Evolutionary conservation across 768 basidiomycete genomes (phyloP), one percentile per base, ranked within the genome.

Genomic region (Candolleomyces aberdarensis): DNA sequence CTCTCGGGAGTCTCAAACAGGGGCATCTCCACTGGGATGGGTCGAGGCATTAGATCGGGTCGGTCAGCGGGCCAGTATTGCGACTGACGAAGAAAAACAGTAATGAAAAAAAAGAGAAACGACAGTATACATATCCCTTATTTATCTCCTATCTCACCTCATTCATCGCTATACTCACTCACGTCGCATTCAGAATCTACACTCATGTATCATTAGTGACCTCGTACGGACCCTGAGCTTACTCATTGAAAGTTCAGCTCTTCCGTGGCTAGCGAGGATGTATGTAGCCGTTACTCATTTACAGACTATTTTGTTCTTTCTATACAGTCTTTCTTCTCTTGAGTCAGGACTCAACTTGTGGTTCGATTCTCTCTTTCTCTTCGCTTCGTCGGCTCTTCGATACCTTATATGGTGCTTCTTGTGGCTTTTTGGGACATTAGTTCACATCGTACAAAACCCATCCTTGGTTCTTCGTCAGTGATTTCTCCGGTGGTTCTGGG

Each of bases 1-100:
- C 17, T 56, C 58, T 10, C 13, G 39, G 31, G 44, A 49, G 14
- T 19, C 31, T 20, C 36, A 29, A 32, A 10, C 13, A 5, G 40
- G 39, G 6, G 31, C 40, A 15, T 39, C 19, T 22, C 40, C 54
- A 9, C 6, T 36, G 14, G 43, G 57, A 5, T 61, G 52, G 22
- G 40, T 56, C 47, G 36, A 51, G 44, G 55, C 43, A 51, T 31
- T 58, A 20, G 60, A 49, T 53, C 58, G 36, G 49, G 59, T 56
- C 1, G 51, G 43, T 54, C 56, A 46, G 15, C 6, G 44, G 44
- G 13, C 44, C 15, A 46, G 44, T 20, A 46, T 9, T 46, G 9
- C 15, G 15, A 46, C 44, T 46, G 44, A 46, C 44, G 44, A 46
- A 46, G 44, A 46, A 46, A 46, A 46, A 17, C 44, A 46, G 14